phyloP scores from a whole-genome alignment of 768 basidiomycete genomes.

The Nidula microcarpa region DNA sequence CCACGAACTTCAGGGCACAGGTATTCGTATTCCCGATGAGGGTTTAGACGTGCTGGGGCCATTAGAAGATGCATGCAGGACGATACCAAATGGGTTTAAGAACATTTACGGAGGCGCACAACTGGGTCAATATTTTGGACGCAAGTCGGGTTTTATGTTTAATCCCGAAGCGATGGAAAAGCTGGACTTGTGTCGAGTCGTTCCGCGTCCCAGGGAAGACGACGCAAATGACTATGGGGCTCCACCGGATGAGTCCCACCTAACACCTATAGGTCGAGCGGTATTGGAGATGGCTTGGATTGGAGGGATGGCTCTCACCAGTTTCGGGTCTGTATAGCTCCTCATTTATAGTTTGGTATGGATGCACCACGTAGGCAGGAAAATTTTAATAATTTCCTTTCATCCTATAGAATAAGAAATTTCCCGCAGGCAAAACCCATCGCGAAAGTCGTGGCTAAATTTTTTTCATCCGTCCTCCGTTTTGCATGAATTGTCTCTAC shows the following conservation, averaged over 20 bases:
- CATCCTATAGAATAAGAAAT: too few relatives aligned
- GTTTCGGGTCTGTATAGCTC: neutral
- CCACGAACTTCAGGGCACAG: neutral
- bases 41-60: neutral
- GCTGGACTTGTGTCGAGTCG: constrained; percentile 7
- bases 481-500: too few relatives aligned
- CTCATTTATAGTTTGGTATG: too few relatives aligned
- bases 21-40: neutral
- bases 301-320: neutral
- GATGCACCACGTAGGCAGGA: too few relatives aligned
- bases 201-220: neutral
- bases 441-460: too few relatives aligned
- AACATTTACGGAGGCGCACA: neutral
- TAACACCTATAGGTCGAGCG: neutral
- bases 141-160: neutral
- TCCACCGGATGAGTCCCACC: neutral
- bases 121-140: neutral
- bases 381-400: too few relatives aligned
- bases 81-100: neutral
- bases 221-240: neutral
- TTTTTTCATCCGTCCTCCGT: too few relatives aligned
- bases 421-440: too few relatives aligned
- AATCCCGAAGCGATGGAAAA: neutral
- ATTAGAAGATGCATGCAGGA: neutral
- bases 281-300: neutral